Conservation (phyloP, 2,329 filamentous ascomycete species). For the Pestalotiopsis sp. region DNA sequence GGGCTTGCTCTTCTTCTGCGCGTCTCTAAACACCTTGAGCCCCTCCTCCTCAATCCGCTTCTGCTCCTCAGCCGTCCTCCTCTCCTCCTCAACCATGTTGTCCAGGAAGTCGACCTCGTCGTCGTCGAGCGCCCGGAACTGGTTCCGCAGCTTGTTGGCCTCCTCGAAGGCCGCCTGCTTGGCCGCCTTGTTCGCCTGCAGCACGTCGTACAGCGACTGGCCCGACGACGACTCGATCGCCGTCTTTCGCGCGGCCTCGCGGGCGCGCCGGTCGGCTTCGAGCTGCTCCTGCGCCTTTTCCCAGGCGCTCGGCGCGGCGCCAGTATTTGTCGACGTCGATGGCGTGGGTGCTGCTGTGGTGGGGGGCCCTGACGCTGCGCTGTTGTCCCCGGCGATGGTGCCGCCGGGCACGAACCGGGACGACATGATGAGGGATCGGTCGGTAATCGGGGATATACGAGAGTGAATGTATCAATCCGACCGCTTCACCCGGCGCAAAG, state of each 20-base stretch:
- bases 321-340: slow-evolving; percentile 13
- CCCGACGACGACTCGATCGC: slow-evolving; percentile 40
- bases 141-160: slow-evolving; percentile 68
- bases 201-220: slow-evolving; percentile 69
- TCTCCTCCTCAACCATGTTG: slow-evolving; percentile 49
- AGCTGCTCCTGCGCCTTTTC: slow-evolving; percentile 64
- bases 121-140: slow-evolving; percentile 76
- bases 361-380: slow-evolving; percentile 12
- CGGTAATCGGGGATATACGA: too few species aligned
- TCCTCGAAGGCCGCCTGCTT: slow-evolving; percentile 85
- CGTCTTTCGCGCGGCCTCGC: slow-evolving; percentile 49
- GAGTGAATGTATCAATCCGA: too few species aligned
- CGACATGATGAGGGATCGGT: slow-evolving; percentile 38
- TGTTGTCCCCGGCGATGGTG: slow-evolving; percentile 42
- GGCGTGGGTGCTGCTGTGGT: slow-evolving; percentile 6
- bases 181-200: slow-evolving; percentile 84
- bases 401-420: slow-evolving; percentile 58
- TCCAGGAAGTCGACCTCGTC: slow-evolving; percentile 78
- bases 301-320: slow-evolving; percentile 43
- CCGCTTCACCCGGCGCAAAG: too few species aligned
- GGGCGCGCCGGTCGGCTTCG: slow-evolving; percentile 56
- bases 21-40: slow-evolving; percentile 54
- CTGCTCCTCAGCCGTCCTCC: slow-evolving; percentile 54
- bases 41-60: slow-evolving; percentile 57
- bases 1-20: slow-evolving; percentile 37